phyloP scores from a whole-genome alignment of 768 basidiomycete species.

The Leccinum ochraceum region DNA sequence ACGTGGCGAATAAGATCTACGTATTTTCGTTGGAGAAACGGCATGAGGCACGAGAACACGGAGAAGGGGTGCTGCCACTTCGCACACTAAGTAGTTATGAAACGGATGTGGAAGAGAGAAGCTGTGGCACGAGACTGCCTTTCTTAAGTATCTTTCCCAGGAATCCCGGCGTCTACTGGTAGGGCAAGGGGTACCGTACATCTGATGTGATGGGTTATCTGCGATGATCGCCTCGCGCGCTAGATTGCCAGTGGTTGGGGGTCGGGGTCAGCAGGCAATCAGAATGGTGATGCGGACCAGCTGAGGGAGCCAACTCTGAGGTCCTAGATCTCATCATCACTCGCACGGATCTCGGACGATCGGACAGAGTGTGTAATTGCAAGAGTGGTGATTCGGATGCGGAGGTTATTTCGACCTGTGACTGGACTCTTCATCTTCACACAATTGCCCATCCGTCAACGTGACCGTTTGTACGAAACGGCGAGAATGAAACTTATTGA shows the following conservation, averaged over 20 bases:
- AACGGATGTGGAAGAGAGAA: neutral
- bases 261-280: neutral
- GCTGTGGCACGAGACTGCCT: neutral
- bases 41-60: constrained; percentile 8
- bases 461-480: neutral
- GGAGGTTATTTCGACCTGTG: neutral
- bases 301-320: neutral
- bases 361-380: too few species aligned
- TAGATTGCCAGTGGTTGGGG: neutral
- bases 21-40: constrained; percentile 32
- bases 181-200: neutral
- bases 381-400: too few species aligned
- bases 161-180: constrained; percentile 5
- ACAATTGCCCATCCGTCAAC: neutral
- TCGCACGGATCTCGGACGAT: neutral
- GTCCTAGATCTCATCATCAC: neutral
- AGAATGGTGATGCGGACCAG: neutral
- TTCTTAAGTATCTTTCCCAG: constrained; percentile 4
- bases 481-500: neutral
- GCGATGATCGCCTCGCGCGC: neutral
- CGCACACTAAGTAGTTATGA: neutral
- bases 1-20: constrained; percentile 33
- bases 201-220: neutral
- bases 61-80: neutral
- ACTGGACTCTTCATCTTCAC: neutral